Evolutionary conservation across 345 rosid genomes (phyloP), one percentile per base, ranked within the genome.

Genomic region (Hibiscus tridactylites): DNA sequence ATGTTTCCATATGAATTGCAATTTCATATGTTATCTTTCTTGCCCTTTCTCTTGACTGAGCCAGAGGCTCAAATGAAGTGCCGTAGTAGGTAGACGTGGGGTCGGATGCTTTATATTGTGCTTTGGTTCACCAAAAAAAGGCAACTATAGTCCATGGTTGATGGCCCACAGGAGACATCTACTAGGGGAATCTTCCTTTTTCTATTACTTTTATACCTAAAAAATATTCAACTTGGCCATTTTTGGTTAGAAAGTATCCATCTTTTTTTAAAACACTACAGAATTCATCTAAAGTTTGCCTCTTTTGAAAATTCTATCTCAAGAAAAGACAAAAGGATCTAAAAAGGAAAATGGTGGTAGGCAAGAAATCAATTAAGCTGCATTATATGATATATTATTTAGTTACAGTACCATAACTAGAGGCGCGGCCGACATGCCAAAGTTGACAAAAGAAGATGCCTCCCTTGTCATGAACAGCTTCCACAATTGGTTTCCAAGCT

Each of bases 401-500:
- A 31, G 33, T 31, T 31, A 31, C 33, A 31, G 33, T 8, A 37
- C 73, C 61, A 33, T 70, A 35, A 19, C 17, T 58, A 70, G 64
- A 70, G 9, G 17, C 73, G 5, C 73, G 49, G 49, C 76, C 68
- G 9, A 68, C 68, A 44, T 81, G 79, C 81, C 75, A 77, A 57
- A 78, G 58, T 73, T 76, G 80, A 49, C 81, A 80, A 50, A 80
- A 74, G 72, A 77, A 77, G 54, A 77, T 39, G 6, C 78, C 81
- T 17, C 81, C 83, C 35, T 77, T 74, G 3, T 33, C 81, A 9
- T 77, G 83, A 62, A 80, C 83, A 31, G 72, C 81, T 54, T 77
- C 65, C 61, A 77, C 78, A 24, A 77, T 58, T 3, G 79, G 79
- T 56, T 76, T 79, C 80, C 82, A 76, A 0, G 81, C 75, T 72